Evolutionary conservation across 106 monocot species (phyloP).

Genomic region (Dendrobium catenatum): DNA sequence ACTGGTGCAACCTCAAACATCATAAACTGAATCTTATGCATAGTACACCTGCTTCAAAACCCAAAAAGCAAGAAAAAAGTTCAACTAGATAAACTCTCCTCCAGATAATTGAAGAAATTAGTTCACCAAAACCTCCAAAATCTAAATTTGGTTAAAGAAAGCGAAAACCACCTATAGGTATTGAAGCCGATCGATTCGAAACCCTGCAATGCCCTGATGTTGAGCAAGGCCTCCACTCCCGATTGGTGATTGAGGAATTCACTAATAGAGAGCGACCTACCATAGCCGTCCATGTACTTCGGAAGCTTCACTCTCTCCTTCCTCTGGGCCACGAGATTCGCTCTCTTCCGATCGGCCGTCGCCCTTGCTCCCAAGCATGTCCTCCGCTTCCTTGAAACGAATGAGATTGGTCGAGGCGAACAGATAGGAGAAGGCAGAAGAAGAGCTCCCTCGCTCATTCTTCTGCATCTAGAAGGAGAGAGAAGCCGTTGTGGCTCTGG

Average conservation of each 20-base stretch:
- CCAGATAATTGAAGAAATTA: neutral
- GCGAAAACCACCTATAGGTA: slow-evolving; percentile 46
- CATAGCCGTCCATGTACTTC: neutral
- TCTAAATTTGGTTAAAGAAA: neutral
- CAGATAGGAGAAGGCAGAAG: neutral
- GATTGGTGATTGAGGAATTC: slow-evolving; percentile 61
- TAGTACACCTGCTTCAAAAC: slow-evolving; percentile 50
- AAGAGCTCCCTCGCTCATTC: slow-evolving; percentile 1
- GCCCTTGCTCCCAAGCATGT: neutral
- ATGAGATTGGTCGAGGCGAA: neutral
- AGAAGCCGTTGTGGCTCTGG: too few species aligned
- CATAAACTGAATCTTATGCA: slow-evolving; percentile 50
- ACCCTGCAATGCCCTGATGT: slow-evolving; percentile 47
- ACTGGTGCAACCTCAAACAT: slow-evolving; percentile 64
- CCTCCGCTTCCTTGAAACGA: slow-evolving; percentile 1
- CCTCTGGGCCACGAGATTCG: slow-evolving; percentile 34
- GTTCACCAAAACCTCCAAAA: neutral
- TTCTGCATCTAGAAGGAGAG: neutral
- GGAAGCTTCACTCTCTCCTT: slow-evolving; percentile 49
- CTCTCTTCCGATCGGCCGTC: slow-evolving; percentile 11
- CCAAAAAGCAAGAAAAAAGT: neutral
- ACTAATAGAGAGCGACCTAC: slow-evolving; percentile 19
- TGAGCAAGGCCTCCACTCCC: slow-evolving; percentile 65
- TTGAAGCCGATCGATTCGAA: slow-evolving; percentile 32
- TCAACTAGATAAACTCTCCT: neutral